Evolutionary conservation across 2,329 filamentous ascomycete species (phyloP).

Genomic region (Aspergillus sp.): DNA sequence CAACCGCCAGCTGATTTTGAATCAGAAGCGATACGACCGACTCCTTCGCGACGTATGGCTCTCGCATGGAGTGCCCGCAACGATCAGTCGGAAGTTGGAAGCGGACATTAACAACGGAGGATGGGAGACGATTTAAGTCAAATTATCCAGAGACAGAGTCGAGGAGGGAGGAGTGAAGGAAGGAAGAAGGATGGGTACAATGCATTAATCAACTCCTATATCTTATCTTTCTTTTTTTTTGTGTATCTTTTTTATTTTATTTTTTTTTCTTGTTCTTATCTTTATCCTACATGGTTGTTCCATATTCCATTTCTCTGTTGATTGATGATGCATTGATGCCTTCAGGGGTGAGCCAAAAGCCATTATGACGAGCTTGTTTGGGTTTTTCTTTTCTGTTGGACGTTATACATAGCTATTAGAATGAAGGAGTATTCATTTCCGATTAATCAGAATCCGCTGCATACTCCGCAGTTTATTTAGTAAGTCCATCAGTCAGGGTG

Average conservation of each 20-base stretch:
- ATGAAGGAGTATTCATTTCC: not conserved
- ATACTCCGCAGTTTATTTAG: no score
- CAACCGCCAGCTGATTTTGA: slow-evolving; percentile 85
- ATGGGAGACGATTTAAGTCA: slow-evolving; percentile 69
- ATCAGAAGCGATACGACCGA: slow-evolving; percentile 89
- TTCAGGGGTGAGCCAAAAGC: not conserved
- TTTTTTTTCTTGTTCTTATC: not conserved
- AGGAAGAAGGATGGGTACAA: not conserved
- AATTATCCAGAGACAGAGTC: not conserved
- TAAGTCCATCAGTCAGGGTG: no score
- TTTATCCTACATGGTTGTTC: not conserved
- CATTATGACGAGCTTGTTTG: not conserved
- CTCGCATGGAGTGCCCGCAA: slow-evolving; percentile 79
- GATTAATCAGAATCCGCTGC: no score
- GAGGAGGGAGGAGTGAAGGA: not conserved
- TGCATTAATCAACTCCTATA: not conserved
- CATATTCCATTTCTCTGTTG: not conserved
- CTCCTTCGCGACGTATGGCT: slow-evolving; percentile 85
- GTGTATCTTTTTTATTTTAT: not conserved
- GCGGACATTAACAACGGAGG: slow-evolving; percentile 96
- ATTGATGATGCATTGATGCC: not conserved
- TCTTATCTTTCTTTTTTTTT: not conserved
- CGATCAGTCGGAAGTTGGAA: slow-evolving; percentile 87
- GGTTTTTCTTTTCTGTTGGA: not conserved
- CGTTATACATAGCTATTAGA: not conserved